Conservation (phyloP, 306 rosid species). For the Hippophae rhamnoides region DNA sequence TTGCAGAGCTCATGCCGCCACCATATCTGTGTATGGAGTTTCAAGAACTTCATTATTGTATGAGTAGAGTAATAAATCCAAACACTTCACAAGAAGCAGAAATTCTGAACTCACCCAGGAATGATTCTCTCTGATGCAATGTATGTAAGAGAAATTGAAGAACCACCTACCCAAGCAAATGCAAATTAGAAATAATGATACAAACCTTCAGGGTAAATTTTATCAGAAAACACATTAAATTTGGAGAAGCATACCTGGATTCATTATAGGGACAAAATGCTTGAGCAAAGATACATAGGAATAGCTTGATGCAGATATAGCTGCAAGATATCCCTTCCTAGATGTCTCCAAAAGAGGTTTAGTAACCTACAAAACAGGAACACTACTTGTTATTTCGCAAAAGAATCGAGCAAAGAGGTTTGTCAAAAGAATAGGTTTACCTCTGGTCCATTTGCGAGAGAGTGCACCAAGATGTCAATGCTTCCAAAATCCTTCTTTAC, state of each 20-base stretch:
- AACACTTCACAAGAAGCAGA: constrained; percentile 3
- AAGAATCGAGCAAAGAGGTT: constrained; percentile 6
- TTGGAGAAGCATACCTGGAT: constrained; percentile 50
- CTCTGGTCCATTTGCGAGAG: constrained; percentile 99
- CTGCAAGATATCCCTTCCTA: constrained; percentile 93
- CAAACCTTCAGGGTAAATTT: background rate
- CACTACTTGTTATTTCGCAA: constrained; percentile 9
- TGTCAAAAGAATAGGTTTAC: constrained; percentile 24
- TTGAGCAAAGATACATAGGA: constrained; percentile 82
- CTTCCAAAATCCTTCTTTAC: constrained; percentile 90
- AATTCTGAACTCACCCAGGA: constrained; percentile 58
- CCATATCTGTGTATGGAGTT: constrained; percentile 54
- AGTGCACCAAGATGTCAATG: constrained; percentile 95
- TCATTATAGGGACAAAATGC: constrained; percentile 85
- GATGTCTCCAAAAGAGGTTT: constrained; percentile 95
- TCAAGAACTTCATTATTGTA: background rate
- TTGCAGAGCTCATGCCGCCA: constrained; percentile 99
- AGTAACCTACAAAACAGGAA: constrained; percentile 46
- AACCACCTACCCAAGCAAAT: constrained; percentile 55
- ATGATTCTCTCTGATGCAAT: constrained; percentile 92
- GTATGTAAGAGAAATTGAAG: constrained; percentile 89
- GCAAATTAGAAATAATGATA: constrained; percentile 4
- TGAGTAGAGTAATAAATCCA: constrained; percentile 6
- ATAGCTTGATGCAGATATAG: constrained; percentile 91
- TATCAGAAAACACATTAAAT: constrained; percentile 13